Percentiles rank a stretch among this genome's conserved stretches.
These are phyloP conservation scores for Colletotrichum theobromicola DNA, from an alignment of 2,329 filamentous ascomycete species.

Conservation along the genomic window DNA sequence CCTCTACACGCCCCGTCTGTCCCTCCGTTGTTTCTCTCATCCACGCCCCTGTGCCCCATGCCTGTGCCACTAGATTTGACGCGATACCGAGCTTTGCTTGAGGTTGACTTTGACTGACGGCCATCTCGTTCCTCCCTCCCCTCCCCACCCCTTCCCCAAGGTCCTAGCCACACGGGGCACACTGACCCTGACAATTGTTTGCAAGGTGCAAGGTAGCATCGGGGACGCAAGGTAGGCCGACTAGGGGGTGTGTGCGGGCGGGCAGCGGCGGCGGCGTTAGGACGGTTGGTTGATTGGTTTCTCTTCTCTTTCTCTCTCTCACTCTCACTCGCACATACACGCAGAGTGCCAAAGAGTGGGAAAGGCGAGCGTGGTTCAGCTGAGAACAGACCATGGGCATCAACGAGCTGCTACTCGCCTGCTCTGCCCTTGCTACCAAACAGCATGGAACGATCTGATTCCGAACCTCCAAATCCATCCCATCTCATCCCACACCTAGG, in stretches of 20 bases:
- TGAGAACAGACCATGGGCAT: conserved; percentile 15
- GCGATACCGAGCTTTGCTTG: conserved; percentile 18
- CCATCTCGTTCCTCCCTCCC: background rate
- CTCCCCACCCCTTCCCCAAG: background rate
- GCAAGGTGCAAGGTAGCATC: conserved; percentile 8
- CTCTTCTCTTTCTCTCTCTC: background rate
- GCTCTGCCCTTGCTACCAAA: background rate
- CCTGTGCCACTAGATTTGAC: background rate
- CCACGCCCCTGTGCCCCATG: background rate
- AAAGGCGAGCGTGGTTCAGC: conserved; percentile 8
- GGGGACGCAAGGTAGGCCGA: conserved; percentile 6
- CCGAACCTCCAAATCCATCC: conserved; percentile 12
- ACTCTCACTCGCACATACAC: background rate
- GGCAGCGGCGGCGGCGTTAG: background rate
- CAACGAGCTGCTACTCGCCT: background rate
- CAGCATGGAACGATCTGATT: conserved; percentile 15
- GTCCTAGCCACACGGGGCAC: conserved; percentile 13
- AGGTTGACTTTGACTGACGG: conserved; percentile 14
- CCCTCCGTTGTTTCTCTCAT: background rate
- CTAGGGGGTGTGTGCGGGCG: background rate
- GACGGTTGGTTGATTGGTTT: background rate
- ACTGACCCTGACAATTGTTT: conserved; percentile 5
- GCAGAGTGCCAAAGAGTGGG: background rate
- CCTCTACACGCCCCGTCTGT: background rate
- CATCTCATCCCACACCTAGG: background rate